Percentiles rank a stretch among this genome's conserved stretches.
Evolutionary conservation across 176 grass and related monocot genomes (phyloP).

Genomic region (Thinopyrum elongatum): DNA sequence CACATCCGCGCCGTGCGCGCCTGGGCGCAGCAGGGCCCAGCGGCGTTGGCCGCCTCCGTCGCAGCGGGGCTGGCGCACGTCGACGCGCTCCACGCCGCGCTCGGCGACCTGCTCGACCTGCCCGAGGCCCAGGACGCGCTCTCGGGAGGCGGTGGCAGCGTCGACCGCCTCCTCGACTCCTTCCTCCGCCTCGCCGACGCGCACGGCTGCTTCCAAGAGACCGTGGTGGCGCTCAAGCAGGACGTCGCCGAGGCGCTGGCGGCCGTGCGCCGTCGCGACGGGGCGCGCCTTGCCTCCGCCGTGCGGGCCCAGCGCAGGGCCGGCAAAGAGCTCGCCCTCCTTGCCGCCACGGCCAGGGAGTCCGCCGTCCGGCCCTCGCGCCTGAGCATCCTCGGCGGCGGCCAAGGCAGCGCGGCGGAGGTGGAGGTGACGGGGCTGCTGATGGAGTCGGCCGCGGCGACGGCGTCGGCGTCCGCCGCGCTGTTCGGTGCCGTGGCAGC

Average conservation of each 20-base stretch:
- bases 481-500: slow-evolving; percentile 42
- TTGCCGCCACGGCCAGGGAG: slow-evolving; percentile 2
- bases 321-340: slow-evolving; percentile 51
- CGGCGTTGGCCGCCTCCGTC: not conserved
- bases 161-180: slow-evolving; percentile 60
- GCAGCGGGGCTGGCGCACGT: slow-evolving; percentile 40
- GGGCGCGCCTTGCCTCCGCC: slow-evolving; percentile 24
- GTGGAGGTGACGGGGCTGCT: slow-evolving; percentile 48
- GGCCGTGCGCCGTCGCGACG: slow-evolving; percentile 47
- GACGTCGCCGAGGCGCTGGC: slow-evolving; percentile 39
- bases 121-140: slow-evolving; percentile 47
- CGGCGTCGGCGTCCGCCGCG: slow-evolving; percentile 32
- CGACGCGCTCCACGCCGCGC: slow-evolving; percentile 48
- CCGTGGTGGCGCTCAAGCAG: slow-evolving; percentile 44
- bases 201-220: slow-evolving; percentile 53
- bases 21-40: slow-evolving; percentile 38
- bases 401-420: slow-evolving; percentile 17
- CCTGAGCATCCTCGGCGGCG: not conserved
- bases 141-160: not conserved
- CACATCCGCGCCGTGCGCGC: slow-evolving; percentile 50
- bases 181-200: slow-evolving; percentile 74
- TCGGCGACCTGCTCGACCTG: slow-evolving; percentile 51
- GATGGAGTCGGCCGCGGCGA: slow-evolving; percentile 42
- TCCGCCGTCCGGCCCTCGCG: not conserved
- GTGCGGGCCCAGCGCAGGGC: slow-evolving; percentile 29